Base-by-base conservation (phyloP, 139 green algal genomes). In the Volvox africanus region DNA sequence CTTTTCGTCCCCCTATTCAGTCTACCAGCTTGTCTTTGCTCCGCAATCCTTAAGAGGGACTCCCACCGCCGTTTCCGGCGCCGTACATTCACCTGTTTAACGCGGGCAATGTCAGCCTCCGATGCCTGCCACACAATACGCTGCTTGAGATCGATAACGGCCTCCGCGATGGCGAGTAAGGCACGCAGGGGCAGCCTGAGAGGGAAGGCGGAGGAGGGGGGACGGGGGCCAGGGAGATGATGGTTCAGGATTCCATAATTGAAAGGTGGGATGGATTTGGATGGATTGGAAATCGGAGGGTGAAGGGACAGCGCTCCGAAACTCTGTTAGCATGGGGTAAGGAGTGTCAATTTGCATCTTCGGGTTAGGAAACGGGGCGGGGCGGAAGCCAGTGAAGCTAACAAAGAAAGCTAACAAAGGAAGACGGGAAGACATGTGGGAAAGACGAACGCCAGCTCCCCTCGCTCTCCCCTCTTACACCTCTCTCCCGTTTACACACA, bases 101-200 rank as follows among this genome's bases (percentile, higher is more conserved):
- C 67, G 1, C 83, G 33, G 12, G 83, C 83, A 14, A 80, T 89
- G 83, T 89, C 83, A 9, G 67, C 13, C 37, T 22, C 85, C 17
- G 71, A 1, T 26, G 65, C 17, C 85, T 89, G 85, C 85, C 85
- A 89, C 68, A 89, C 85, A 37, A 89, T 82, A 37, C n/a, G 71
- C 71, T 83, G 85, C 85, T 83, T 82, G 16, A 89, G 85, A 69
- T 89, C 85, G 14, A 89, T 67, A 11, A 83, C 67, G 17, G 85
- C 85, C 85, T 89, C 85, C 1, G 85, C 85, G 1, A 89, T 73
- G 20, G 85, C 85, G 71, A 89, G 69, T 16, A 83, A 73, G 19
- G 85, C 85, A 35, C 85, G 71, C n/a, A 89, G 69, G 19, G 85
- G 71, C 19, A 32, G 69, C 44, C 85, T 89, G 71, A 9, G 24